Base-by-base conservation (phyloP, 805 yeast genomes). In the Ogataea ganodermae region DNA sequence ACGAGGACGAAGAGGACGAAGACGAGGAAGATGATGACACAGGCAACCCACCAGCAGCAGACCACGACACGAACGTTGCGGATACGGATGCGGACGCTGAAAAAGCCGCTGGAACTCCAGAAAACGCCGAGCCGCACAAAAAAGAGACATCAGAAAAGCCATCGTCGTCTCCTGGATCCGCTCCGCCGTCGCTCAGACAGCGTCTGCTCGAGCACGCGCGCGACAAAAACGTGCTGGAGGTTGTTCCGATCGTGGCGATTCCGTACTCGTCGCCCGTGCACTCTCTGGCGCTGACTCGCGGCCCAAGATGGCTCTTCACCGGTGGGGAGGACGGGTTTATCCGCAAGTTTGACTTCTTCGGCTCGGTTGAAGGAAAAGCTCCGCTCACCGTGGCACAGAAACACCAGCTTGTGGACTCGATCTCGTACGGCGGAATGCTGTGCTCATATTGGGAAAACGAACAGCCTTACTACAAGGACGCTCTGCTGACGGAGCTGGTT, bases 301-400 rank as follows among this genome's bases (percentile, higher is more conserved):
- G 95, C 5, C 84, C 90, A 35, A 84, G 83, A 60, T 91, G 90
- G 85, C 72, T 94, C 32, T 85, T 91, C 58, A 84, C 96, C 0
- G 99, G 99, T 17, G 98, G 98, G 8, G 92, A 86, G 55, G 99
- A 94, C 66, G 99, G 99, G 4, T 88, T 83, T 58, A 86, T 94
- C 27, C 73, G 99, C 40, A 90, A 87, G 62, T 94, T 85, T 68
- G 96, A 94, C 67, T 84, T 94, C 52, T 76, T 83, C 32, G 85
- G 84, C 27, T 86, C 97, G 1, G 78, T 94, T 20, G 91, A 87
- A 59, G 97, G 97, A 14, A 86, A 86, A 56, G 73, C 85, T 6
- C 92, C 94, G 4, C 71, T 94, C 44, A 92, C 98, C 0, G 87
- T 90, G 50, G 89, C 96, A 2, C 99, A 94, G 65, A 81, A 81